Conservation (phyloP, 257 asterid species). For the Gynochthodes officinalis region DNA sequence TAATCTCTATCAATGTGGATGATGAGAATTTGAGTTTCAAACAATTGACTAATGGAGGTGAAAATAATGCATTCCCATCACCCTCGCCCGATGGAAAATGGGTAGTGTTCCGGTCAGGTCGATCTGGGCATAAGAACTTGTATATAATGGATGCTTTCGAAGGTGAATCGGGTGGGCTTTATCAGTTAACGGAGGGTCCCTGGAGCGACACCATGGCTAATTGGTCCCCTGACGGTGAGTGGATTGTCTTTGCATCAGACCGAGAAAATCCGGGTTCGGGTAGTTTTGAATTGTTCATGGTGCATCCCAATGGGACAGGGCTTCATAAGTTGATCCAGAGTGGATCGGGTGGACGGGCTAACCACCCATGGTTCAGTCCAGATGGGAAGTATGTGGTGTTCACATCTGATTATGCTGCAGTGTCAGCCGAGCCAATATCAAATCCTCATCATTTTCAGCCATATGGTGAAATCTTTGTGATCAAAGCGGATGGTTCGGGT, state of each 20-base stretch:
- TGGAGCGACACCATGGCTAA: slow-evolving; percentile 93
- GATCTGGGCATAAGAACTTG: slow-evolving; percentile 75
- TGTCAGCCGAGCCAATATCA: slow-evolving; percentile 87
- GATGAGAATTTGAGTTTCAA: slow-evolving; percentile 47
- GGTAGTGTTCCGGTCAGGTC: slow-evolving; percentile 85
- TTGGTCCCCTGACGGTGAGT: slow-evolving; percentile 87
- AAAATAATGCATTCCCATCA: slow-evolving; percentile 84
- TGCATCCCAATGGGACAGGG: slow-evolving; percentile 80
- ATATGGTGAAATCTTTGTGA: slow-evolving; percentile 74
- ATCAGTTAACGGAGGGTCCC: slow-evolving; percentile 57
- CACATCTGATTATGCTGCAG: slow-evolving; percentile 81
- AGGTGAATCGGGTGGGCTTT: slow-evolving; percentile 62
- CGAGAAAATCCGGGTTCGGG: slow-evolving; percentile 78
- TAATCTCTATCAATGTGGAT: slow-evolving; percentile 69
- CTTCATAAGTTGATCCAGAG: slow-evolving; percentile 71
- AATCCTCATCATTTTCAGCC: slow-evolving; percentile 88
- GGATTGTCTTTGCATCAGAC: slow-evolving; percentile 87
- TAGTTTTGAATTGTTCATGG: slow-evolving; percentile 63
- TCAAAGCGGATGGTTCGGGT: slow-evolving; percentile 60
- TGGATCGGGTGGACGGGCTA: slow-evolving; percentile 74
- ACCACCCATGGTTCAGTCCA: slow-evolving; percentile 93
- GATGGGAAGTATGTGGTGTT: slow-evolving; percentile 66
- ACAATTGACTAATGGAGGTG: slow-evolving; percentile 50
- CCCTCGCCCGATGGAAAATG: slow-evolving; percentile 91
- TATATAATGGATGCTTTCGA: slow-evolving; percentile 78